Conservation (phyloP, 495 filamentous ascomycete species). For the Penicillium taxi region DNA sequence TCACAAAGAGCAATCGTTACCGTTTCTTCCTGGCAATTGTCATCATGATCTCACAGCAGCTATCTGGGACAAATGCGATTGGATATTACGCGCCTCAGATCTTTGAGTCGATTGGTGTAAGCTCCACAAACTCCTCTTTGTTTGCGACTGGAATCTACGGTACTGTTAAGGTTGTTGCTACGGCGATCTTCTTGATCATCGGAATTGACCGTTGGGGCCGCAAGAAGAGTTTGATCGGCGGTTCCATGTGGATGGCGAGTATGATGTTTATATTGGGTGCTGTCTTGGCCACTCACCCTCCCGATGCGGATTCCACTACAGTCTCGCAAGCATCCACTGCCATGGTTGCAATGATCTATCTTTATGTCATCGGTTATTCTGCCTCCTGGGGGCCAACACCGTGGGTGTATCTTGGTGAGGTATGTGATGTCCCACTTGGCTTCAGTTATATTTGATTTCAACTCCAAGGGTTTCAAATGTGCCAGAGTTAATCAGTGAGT, state of each 20-base stretch:
- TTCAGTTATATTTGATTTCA: neutral
- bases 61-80: conserved; percentile 44
- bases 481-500: too few relatives aligned
- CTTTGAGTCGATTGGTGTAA: conserved; percentile 41
- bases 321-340: conserved; percentile 38
- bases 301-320: conserved; percentile 15
- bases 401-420: conserved; percentile 49
- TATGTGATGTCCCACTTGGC: conserved; percentile 3
- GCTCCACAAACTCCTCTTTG: conserved; percentile 34
- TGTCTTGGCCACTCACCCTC: conserved; percentile 44
- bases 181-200: conserved; percentile 55
- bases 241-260: conserved; percentile 55
- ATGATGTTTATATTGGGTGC: conserved; percentile 77
- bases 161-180: conserved; percentile 47
- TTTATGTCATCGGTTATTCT: conserved; percentile 42
- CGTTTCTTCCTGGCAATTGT: conserved; percentile 37
- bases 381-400: conserved; percentile 38
- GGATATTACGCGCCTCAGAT: conserved; percentile 47
- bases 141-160: conserved; percentile 48
- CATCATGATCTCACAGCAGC: conserved; percentile 49
- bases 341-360: conserved; percentile 48
- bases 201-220: conserved; percentile 64
- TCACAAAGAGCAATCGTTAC: conserved; percentile 31
- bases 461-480: too few relatives aligned
- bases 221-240: conserved; percentile 58